Evolutionary conservation across 2,329 filamentous ascomycete genomes (phyloP), one percentile per base, ranked within the genome.

Genomic region (Chrysosporium keratinophilum): DNA sequence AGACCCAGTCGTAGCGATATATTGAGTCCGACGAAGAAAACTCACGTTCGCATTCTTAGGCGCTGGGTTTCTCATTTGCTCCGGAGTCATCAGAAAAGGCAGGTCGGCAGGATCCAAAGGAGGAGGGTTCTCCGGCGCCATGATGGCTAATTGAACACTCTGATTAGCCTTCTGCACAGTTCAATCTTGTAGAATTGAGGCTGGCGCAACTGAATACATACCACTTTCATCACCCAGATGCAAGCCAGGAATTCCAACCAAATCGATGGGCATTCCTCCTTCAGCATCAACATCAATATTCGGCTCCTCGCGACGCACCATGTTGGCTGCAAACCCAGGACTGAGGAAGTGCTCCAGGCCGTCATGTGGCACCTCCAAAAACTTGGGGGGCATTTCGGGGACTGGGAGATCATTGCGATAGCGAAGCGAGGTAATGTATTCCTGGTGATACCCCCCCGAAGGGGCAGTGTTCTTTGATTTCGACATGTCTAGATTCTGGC

Each of bases 221-320:
- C 90, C 88, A 72, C 85, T 85, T 75, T 97, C 91, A 68, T 97
- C 89, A 55, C 90, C 91, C 64, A 97, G 84, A 65, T 97, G 96
- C 54, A 97, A 84, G 31, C 90, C 89, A 5, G 91, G 91, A 74
- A 97, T 88, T 64, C 93, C 93, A 55, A 97, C 86, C 61, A 98
- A 74, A 68, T 97, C 91, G 66, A 98, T 82, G 56, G 90, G 89
- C 93, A 98, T 97, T 55, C 93, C 93, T 62, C 97, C 80, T 75
- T 98, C 93, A 7, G 90, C 93, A 79, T 98, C 93, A 31, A 89
- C 89, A 71, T 98, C 93, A 57, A 98, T 93, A 66, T 96, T 97
- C 47, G 95, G 77, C 50, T 91, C 87, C 74, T 97, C 93, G 65
- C 95, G 89, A 65, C 91, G 79, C 15, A 87, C 88, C 61, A 98